Conservation (phyloP, 2,329 filamentous ascomycete species). For the Pseudogymnoascus sp. region DNA sequence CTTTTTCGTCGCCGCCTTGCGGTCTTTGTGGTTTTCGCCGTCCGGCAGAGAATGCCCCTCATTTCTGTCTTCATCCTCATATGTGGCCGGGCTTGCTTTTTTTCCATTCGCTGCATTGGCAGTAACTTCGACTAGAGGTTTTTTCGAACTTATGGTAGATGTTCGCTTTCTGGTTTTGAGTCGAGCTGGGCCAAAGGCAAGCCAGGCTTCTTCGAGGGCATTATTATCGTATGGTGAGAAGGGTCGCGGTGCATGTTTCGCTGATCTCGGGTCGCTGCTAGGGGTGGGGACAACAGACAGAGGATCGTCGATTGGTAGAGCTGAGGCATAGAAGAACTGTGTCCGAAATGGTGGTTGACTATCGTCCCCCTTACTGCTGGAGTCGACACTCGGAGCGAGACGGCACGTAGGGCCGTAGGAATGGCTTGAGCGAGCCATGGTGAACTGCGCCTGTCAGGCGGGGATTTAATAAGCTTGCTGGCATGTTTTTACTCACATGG, state of each 20-base stretch:
- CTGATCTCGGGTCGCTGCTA: slow-evolving; percentile 43
- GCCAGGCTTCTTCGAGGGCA: slow-evolving; percentile 73
- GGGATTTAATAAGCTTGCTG: neutral
- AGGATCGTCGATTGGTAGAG: slow-evolving; percentile 80
- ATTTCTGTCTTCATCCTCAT: neutral
- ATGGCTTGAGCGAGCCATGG: slow-evolving; percentile 28
- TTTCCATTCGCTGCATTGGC: neutral
- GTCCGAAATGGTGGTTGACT: slow-evolving; percentile 54
- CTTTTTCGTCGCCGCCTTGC: neutral
- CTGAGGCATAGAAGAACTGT: slow-evolving; percentile 81
- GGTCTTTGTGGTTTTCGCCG: neutral
- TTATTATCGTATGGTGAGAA: slow-evolving; percentile 76
- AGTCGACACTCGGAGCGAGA: slow-evolving; percentile 21
- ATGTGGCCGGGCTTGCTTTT: neutral
- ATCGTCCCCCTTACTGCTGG: slow-evolving; percentile 27
- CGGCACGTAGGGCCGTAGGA: slow-evolving; percentile 30
- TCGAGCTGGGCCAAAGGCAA: slow-evolving; percentile 46
- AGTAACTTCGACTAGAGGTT: neutral
- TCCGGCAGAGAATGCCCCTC: neutral
- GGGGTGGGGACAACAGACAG: slow-evolving; percentile 59
- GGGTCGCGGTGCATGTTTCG: slow-evolving; percentile 62
- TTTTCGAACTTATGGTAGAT: neutral
- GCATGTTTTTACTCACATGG: neutral
- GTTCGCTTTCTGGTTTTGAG: neutral
- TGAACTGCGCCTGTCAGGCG: slow-evolving; percentile 15